phyloP scores from a whole-genome alignment of 2,329 filamentous ascomycete species.

The Fusarium sp. region DNA sequence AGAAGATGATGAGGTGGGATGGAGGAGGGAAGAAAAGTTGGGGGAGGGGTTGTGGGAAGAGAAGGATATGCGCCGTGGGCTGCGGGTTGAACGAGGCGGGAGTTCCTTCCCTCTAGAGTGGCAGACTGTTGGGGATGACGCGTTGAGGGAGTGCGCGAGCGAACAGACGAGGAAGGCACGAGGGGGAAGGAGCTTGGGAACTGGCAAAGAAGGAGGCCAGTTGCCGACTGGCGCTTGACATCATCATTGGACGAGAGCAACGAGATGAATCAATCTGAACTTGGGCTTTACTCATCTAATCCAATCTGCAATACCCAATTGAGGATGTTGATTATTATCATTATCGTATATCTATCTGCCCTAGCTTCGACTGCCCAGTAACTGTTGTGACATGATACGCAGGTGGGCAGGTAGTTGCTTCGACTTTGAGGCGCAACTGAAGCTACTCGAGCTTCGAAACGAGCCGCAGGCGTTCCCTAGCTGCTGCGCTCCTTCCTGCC shows the following conservation, averaged over 20 bases:
- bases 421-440: neutral
- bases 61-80: slow-evolving; percentile 20
- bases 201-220: slow-evolving; percentile 3
- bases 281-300: neutral
- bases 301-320: neutral
- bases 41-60: slow-evolving; percentile 9
- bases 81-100: slow-evolving; percentile 19
- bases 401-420: neutral
- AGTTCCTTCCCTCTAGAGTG: slow-evolving; percentile 40
- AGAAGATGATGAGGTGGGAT: slow-evolving; percentile 29
- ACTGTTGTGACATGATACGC: neutral
- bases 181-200: slow-evolving; percentile 29
- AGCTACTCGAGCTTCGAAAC: neutral
- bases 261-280: neutral
- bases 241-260: neutral
- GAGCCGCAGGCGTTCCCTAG: neutral
- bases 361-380: neutral
- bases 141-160: slow-evolving; percentile 19
- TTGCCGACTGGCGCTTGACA: neutral
- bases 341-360: neutral
- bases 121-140: slow-evolving; percentile 39
- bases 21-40: slow-evolving; percentile 22
- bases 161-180: slow-evolving; percentile 26
- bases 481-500: slow-evolving; percentile 13
- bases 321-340: neutral